Percentiles rank a stretch among this genome's conserved stretches.
Evolutionary conservation across 371 early-diverging fungal genomes (phyloP).

Genomic region (Mucor saturninus): DNA sequence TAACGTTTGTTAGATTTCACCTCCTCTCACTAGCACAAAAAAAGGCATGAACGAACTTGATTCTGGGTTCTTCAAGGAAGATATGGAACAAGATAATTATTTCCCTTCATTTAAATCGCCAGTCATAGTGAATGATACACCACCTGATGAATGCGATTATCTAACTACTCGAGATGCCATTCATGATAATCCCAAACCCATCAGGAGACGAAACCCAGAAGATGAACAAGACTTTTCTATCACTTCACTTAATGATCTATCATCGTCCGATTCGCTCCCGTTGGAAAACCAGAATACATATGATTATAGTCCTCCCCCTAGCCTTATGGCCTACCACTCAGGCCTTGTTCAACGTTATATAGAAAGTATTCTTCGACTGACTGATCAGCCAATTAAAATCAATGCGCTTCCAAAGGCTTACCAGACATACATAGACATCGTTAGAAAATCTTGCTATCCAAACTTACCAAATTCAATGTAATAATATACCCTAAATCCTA

Average conservation of each 20-base stretch:
- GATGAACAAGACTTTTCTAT: constrained; percentile 5
- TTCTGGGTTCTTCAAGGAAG: constrained; percentile 5
- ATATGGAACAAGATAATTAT: neutral
- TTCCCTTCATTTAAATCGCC: neutral
- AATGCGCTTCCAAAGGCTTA: neutral
- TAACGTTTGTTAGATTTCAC: constrained; percentile 4
- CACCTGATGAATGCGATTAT: constrained; percentile 2
- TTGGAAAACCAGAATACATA: neutral
- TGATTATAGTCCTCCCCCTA: neutral
- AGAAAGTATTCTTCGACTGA: neutral
- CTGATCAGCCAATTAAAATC: neutral
- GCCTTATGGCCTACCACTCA: neutral
- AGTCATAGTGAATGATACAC: neutral
- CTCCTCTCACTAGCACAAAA: neutral
- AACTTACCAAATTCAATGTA: too few species aligned
- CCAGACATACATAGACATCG: neutral
- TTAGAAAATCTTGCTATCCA: too few species aligned
- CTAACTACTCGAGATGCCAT: neutral
- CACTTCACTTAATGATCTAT: constrained; percentile 2
- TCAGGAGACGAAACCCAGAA: neutral
- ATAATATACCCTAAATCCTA: too few species aligned
- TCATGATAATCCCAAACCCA: neutral
- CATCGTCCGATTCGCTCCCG: neutral
- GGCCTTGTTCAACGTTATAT: constrained; percentile 5
- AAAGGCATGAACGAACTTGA: neutral